Base-by-base conservation (phyloP, 2,329 filamentous ascomycete genomes). In the Tolypocladium paradoxum region DNA sequence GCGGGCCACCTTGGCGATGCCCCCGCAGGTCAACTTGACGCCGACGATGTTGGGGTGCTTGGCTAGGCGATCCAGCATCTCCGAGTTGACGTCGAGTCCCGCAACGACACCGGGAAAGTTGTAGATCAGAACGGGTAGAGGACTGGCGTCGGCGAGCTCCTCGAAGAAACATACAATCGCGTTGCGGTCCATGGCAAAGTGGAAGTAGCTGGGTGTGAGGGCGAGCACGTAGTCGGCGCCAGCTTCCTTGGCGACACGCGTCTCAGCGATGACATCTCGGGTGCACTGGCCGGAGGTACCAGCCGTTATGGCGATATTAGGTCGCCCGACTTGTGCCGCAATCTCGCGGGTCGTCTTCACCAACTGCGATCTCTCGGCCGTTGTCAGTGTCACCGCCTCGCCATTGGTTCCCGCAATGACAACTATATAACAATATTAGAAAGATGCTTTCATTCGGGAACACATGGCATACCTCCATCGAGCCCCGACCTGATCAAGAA, bases 1-100 rank as follows among this genome's bases (percentile, higher is more conserved):
- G 9, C 85, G 75, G 4, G 82, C 81, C 49, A 89, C 77, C 68
- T 89, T 89, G 54, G 83, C 85, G 34, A 87, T 86, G 59, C 81
- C 83, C n/a, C 84, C 85, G 62, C 85, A 88, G 2, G 85, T 88
- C 53, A 88, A 70, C 71, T 88, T 88, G 51, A 83, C 81, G 33
- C 83, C 85, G 50, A 86, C 79, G 58, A 88, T 85, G 58, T 86
- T 87, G 43, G 74, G 63, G 36, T 56, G 56, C 27, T 60, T 58
- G 24, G 52, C 56, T 14, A 66, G 60, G 22, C 55, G 55, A 8
- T 53, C 70, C 57, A 88, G 82, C 60, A 80, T 77, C 56, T 87
- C 83, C 0, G 82, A 86, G 62, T 82, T 80, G 46, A 88, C 73
- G 60, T 88, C 85, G 11, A 88, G 72, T 5, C 85, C 85, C 14